These are phyloP conservation scores for Fistulinella cinereoalba DNA, from an alignment of 1,284 basidiomycete genomes.

Conservation along the genomic window DNA sequence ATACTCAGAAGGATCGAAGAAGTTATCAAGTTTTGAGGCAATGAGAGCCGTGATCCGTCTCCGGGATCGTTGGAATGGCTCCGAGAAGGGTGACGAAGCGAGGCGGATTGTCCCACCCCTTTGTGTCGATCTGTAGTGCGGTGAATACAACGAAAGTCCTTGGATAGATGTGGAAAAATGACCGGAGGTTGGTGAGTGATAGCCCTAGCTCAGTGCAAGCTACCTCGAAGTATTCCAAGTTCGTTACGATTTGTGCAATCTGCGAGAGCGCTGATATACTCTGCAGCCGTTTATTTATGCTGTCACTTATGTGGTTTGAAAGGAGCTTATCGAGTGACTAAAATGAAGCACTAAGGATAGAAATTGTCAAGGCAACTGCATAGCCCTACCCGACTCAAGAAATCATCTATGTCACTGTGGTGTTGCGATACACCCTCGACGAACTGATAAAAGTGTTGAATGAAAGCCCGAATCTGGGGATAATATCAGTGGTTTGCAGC, in stretches of 20 bases:
- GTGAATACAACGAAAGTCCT: background rate
- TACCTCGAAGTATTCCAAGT: constrained; percentile 89
- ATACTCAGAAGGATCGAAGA: constrained; percentile 93
- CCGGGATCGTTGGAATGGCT: constrained; percentile 69
- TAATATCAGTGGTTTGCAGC: background rate
- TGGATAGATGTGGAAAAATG: constrained; percentile 17
- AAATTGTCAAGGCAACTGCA: background rate
- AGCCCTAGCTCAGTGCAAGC: constrained; percentile 85
- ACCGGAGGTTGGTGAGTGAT: constrained; percentile 83
- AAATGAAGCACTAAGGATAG: constrained; percentile 5
- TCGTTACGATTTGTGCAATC: constrained; percentile 91
- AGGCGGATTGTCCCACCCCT: constrained; percentile 79
- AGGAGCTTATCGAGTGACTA: constrained; percentile 89
- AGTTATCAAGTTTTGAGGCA: constrained; percentile 92
- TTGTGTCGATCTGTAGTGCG: constrained; percentile 64
- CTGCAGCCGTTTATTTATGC: constrained; percentile 71
- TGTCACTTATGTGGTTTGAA: constrained; percentile 76
- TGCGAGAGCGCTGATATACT: constrained; percentile 85
- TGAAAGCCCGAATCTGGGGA: constrained; percentile 80
- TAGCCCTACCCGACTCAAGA: constrained; percentile 78
- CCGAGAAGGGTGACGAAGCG: constrained; percentile 65
- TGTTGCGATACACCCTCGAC: constrained; percentile 92
- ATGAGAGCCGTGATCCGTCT: constrained; percentile 82
- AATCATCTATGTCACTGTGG: constrained; percentile 89
- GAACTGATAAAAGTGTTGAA: constrained; percentile 96